These are phyloP conservation scores for Chrysophaeum taylorii DNA, from an alignment of 352 stramenopile genomes.

Conservation along the genomic window DNA sequence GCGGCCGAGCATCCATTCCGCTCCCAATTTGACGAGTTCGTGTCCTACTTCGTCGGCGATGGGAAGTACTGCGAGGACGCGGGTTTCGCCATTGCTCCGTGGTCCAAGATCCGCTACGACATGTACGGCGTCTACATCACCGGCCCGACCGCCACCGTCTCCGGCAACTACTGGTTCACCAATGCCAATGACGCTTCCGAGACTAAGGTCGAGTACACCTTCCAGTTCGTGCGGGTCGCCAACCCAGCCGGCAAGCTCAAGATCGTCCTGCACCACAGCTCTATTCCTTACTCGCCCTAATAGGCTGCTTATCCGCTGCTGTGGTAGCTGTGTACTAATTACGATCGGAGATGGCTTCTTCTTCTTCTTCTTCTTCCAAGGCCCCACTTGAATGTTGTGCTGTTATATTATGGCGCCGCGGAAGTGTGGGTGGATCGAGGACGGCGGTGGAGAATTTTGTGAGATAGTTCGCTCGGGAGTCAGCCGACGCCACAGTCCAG, in stretches of 20 bases:
- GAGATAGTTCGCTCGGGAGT: too few species aligned
- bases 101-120: background rate
- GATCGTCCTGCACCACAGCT: slow-evolving; percentile 1
- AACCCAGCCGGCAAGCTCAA: background rate
- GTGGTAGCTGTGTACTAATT: too few species aligned
- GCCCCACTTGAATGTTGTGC: too few species aligned
- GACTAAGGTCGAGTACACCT: background rate
- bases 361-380: too few species aligned
- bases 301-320: too few species aligned
- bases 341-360: too few species aligned
- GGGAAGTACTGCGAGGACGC: background rate
- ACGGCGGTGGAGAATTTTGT: too few species aligned
- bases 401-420: too few species aligned
- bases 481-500: too few species aligned
- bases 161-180: background rate
- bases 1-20: background rate
- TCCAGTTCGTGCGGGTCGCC: background rate
- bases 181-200: background rate
- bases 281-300: background rate
- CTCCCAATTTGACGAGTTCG: background rate
- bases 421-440: too few species aligned
- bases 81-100: background rate
- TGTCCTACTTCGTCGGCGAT: background rate
- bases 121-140: background rate
- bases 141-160: background rate